Conservation (phyloP, 306 rosid genomes). For the Mimosa pudica region DNA sequence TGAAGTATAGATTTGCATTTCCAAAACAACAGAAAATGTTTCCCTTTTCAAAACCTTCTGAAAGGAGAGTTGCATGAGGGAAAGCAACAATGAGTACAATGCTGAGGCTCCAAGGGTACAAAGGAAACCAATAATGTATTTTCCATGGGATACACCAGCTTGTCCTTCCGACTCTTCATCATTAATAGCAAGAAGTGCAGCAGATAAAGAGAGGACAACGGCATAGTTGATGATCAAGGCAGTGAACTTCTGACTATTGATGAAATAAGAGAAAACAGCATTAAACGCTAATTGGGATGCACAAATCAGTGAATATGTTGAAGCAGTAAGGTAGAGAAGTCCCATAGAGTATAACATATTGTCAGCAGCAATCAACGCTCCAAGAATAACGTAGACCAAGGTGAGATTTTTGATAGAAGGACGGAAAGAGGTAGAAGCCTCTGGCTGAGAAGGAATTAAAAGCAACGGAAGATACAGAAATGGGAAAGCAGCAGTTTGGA, state of each 20-base stretch:
- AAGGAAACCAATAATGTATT: slow-evolving; percentile 65
- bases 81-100: slow-evolving; percentile 74
- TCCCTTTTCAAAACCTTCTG: slow-evolving; percentile 78
- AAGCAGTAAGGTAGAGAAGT: slow-evolving; percentile 84
- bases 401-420: slow-evolving; percentile 47
- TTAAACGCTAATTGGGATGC: slow-evolving; percentile 89
- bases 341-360: slow-evolving; percentile 82
- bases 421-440: slow-evolving; percentile 42
- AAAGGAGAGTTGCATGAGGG: slow-evolving; percentile 83
- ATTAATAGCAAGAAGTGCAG: slow-evolving; percentile 74
- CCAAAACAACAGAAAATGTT: slow-evolving; percentile 81
- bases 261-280: slow-evolving; percentile 78
- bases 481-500: slow-evolving; percentile 88
- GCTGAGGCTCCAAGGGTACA: slow-evolving; percentile 86
- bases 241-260: slow-evolving; percentile 88
- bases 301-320: slow-evolving; percentile 85
- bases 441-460: slow-evolving; percentile 46
- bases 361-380: slow-evolving; percentile 68
- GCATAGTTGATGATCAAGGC: slow-evolving; percentile 68
- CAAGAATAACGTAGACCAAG: slow-evolving; percentile 60
- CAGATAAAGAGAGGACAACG: slow-evolving; percentile 64
- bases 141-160: slow-evolving; percentile 45
- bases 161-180: slow-evolving; percentile 69
- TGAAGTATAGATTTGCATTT: slow-evolving; percentile 88
- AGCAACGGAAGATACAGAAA: slow-evolving; percentile 61